These are phyloP conservation scores for Atkinsonella texensis DNA, from an alignment of 2,329 filamentous ascomycete species.

Conservation along the genomic window DNA sequence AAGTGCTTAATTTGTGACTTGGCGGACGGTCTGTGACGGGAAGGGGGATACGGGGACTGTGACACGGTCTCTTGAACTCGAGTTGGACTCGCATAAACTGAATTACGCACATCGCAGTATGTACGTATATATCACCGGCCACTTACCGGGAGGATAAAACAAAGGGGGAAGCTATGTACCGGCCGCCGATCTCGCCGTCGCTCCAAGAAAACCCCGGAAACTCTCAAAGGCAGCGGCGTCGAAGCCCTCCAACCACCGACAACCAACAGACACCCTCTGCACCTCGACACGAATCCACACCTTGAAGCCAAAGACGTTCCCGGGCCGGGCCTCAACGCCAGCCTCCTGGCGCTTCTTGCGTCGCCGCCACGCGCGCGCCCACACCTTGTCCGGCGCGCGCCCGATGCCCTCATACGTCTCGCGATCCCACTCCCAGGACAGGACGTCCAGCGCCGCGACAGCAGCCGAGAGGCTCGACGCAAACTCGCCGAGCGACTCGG, in stretches of 20 bases:
- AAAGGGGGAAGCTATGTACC: too few relatives aligned
- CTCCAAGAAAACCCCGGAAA: constrained; percentile 67
- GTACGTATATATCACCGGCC: too few relatives aligned
- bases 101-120: too few relatives aligned
- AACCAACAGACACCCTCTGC: constrained; percentile 31
- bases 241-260: constrained; percentile 58
- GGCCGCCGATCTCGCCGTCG: constrained; percentile 14
- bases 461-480: constrained; percentile 28
- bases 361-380: constrained; percentile 62
- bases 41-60: too few relatives aligned
- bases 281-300: constrained; percentile 33
- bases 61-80: too few relatives aligned
- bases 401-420: constrained; percentile 44
- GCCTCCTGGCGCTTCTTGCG: constrained; percentile 38
- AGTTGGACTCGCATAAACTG: too few relatives aligned
- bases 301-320: constrained; percentile 42
- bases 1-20: too few relatives aligned
- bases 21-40: too few relatives aligned
- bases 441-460: constrained; percentile 44
- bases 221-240: constrained; percentile 73
- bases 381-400: constrained; percentile 59
- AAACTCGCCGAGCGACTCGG: constrained; percentile 27
- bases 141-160: too few relatives aligned
- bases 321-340: constrained; percentile 6
- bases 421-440: constrained; percentile 51